Evolutionary conservation across 1,139 yeast species (phyloP).

Genomic region (Taphrina wiesneri): DNA sequence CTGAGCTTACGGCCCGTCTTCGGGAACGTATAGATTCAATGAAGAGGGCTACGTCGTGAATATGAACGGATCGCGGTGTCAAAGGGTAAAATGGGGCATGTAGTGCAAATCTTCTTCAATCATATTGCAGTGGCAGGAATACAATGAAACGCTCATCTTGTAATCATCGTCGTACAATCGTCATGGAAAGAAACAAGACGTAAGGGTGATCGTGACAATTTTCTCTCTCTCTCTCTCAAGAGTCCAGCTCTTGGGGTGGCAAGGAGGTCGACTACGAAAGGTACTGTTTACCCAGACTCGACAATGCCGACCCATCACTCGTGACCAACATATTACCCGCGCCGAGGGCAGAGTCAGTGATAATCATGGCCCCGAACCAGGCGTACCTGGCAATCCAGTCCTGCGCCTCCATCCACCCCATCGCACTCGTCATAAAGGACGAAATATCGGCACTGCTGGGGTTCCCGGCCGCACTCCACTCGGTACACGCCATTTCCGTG

Average conservation of each 20-base stretch:
- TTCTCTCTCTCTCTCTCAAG: not conserved
- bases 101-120: not conserved
- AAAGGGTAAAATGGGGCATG: not conserved
- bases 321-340: conserved; percentile 24
- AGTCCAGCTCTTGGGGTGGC: not conserved
- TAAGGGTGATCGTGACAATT: not conserved
- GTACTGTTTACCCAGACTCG: conserved; percentile 30
- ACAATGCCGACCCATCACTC: conserved; percentile 21
- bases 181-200: not conserved
- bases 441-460: conserved; percentile 23
- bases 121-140: not conserved
- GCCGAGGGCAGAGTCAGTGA: conserved; percentile 16
- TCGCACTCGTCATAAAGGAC: conserved; percentile 20
- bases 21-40: conserved; percentile 86
- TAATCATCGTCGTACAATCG: no score
- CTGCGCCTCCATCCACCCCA: conserved; percentile 26
- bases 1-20: conserved; percentile 81
- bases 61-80: not conserved
- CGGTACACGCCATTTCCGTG: conserved; percentile 36
- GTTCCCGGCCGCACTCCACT: conserved; percentile 27
- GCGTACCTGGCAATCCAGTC: conserved; percentile 30
- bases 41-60: conserved; percentile 49
- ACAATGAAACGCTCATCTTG: no score
- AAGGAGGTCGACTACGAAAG: conserved; percentile 2
- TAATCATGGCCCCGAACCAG: conserved; percentile 34